Percentiles rank a stretch among this genome's conserved stretches.
phyloP scores from a whole-genome alignment of 805 yeast species.

The Saturnispora sanitii region DNA sequence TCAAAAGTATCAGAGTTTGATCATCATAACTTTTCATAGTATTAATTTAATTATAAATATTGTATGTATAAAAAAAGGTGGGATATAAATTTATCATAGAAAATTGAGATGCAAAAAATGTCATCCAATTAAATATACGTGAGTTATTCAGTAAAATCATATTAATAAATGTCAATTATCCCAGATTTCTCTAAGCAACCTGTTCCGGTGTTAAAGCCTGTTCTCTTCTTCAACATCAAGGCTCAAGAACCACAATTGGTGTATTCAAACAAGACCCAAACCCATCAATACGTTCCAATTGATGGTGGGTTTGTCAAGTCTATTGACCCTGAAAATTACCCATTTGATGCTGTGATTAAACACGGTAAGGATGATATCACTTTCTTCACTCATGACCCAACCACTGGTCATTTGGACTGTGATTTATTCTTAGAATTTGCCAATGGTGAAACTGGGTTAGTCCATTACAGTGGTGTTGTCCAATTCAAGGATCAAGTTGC shows the following conservation, averaged over 20 bases:
- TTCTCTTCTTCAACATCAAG: slow-evolving; percentile 29
- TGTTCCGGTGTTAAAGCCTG: slow-evolving; percentile 27
- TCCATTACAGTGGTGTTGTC: slow-evolving; percentile 42
- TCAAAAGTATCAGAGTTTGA: too few relatives aligned
- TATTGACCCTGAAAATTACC: slow-evolving; percentile 26
- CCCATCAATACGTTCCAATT: slow-evolving; percentile 25
- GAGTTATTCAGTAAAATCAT: too few relatives aligned
- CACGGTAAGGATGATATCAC: slow-evolving; percentile 43
- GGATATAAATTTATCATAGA: too few relatives aligned
- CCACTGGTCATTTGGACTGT: slow-evolving; percentile 35
- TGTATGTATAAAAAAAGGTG: too few relatives aligned
- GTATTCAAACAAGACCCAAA: slow-evolving; percentile 20
- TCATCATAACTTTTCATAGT: too few relatives aligned
- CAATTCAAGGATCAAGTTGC: slow-evolving; percentile 28
- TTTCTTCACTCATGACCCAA: slow-evolving; percentile 22
- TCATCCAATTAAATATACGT: too few relatives aligned
- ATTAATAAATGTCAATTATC: slow-evolving; percentile 10
- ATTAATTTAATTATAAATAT: too few relatives aligned
- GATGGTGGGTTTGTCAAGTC: slow-evolving; percentile 30
- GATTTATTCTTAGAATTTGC: slow-evolving; percentile 31
- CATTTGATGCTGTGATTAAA: slow-evolving; percentile 30
- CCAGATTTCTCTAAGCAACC: slow-evolving; percentile 18
- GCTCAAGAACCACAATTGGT: slow-evolving; percentile 26
- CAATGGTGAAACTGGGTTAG: slow-evolving; percentile 30
- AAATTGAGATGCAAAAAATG: too few relatives aligned